Base-by-base conservation (phyloP, 495 filamentous ascomycete genomes). In the Aspergillus avenaceus region DNA sequence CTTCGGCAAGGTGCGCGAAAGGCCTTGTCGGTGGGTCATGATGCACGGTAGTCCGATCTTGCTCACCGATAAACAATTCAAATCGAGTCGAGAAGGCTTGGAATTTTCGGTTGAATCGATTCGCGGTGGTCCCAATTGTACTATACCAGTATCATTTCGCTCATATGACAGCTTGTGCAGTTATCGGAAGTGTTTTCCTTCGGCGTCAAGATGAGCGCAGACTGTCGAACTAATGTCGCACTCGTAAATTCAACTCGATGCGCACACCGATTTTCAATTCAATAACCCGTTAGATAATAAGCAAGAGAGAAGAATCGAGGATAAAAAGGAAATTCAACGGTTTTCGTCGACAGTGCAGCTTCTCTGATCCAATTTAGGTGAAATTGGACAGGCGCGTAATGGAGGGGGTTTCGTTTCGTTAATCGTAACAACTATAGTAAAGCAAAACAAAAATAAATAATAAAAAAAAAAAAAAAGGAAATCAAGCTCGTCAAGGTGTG, bases 1-100 rank as follows among this genome's bases (percentile, higher is more conserved):
- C 43, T 82, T 77, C 19, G 83, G 83, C 26, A 86, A 75, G 12
- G 82, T 84, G 49, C 82, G 82, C 54, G 81, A 85, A 23, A 84
- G 69, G 40, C 76, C 69, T 8, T 75, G 75, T 59, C 66, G 64
- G 56, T 65, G 64, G 50, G 72, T 64, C 77, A 80, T 80, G 58
- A 44, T 67, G 64, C 36, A 41, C 47, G 21, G 41, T 36, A 34
- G 46, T 43, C 37, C 46, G 37, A 42, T 51, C 41, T 47, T 28
- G 42, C 23, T 8, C 43, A 52, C 31, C 23, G 53, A 43, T 23
- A 29, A n/a, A 42, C 14, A 13, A 38, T 24, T 34, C 28, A 23
- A 37, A 21, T 19, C n/a, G 16, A 21, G n/a, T 16, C 36, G 28
- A n/a, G 13, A 37, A 22, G 19, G 14, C n/a, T 34, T 11, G 31